A percentile compares a stretch with the other conserved stretches of the same genome.
Evolutionary conservation across 1,284 basidiomycete species (phyloP).

Genomic region (Ceratobasidium sp.): DNA sequence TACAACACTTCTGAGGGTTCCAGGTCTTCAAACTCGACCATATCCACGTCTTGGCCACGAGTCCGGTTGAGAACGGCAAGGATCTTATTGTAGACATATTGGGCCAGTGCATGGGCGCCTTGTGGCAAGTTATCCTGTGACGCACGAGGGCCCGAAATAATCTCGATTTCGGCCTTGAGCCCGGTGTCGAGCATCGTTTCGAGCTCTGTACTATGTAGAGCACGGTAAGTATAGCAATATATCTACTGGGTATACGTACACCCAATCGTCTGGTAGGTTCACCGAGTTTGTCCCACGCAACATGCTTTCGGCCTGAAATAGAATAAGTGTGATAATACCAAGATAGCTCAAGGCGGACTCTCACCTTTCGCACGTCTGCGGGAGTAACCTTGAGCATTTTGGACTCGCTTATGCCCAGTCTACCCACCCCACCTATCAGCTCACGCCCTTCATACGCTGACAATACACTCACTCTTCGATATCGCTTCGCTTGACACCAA

Average conservation of each 20-base stretch:
- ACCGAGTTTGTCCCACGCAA: slow-evolving; percentile 50
- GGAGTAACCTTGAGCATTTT: slow-evolving; percentile 13
- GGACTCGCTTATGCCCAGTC: slow-evolving; percentile 6
- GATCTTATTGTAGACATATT: slow-evolving; percentile 18
- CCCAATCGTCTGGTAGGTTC: slow-evolving; percentile 59
- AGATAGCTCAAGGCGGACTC: not conserved
- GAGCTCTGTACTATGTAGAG: slow-evolving; percentile 68
- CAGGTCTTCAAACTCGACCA: not conserved
- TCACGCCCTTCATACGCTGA: not conserved
- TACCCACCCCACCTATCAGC: slow-evolving; percentile 9
- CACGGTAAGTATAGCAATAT: slow-evolving; percentile 11
- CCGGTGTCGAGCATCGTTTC: slow-evolving; percentile 76
- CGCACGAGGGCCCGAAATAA: slow-evolving; percentile 53
- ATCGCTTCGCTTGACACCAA: slow-evolving; percentile 78
- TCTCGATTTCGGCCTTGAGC: slow-evolving; percentile 89
- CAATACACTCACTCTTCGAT: slow-evolving; percentile 57
- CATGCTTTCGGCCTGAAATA: slow-evolving; percentile 74
- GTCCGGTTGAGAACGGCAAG: not conserved
- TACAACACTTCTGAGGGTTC: not conserved
- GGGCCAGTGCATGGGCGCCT: slow-evolving; percentile 3
- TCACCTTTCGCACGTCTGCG: not conserved
- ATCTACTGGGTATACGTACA: slow-evolving; percentile 57
- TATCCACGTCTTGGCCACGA: not conserved
- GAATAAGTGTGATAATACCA: no score
- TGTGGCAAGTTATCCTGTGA: not conserved